These are phyloP conservation scores for Scheffersomyces illinoinensis DNA, from an alignment of 1,139 yeast genomes.

Conservation along the genomic window DNA sequence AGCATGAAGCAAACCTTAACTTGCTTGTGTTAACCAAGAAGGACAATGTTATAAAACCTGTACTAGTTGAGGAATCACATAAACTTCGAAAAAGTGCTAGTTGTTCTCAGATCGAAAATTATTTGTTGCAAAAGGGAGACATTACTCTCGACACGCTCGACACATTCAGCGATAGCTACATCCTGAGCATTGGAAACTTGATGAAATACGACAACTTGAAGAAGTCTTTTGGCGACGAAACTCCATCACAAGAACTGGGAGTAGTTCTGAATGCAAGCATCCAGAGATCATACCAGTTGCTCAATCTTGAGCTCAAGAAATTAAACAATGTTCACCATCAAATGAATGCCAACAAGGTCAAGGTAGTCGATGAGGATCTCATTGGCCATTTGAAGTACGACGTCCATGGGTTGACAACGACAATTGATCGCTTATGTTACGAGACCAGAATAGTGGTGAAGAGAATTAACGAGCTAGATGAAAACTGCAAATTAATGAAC, in stretches of 20 bases:
- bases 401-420: slow-evolving; percentile 62
- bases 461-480: slow-evolving; percentile 80
- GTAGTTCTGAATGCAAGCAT: slow-evolving; percentile 17
- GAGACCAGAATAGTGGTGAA: slow-evolving; percentile 73
- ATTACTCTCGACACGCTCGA: slow-evolving; percentile 1
- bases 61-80: not conserved
- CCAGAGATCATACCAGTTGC: slow-evolving; percentile 24
- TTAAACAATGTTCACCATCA: slow-evolving; percentile 30
- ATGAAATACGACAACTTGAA: slow-evolving; percentile 22
- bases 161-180: slow-evolving; percentile 4
- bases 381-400: slow-evolving; percentile 44
- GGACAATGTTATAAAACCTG: slow-evolving; percentile 4
- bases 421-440: slow-evolving; percentile 76
- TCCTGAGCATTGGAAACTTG: slow-evolving; percentile 22
- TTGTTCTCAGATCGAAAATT: slow-evolving; percentile 44
- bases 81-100: slow-evolving; percentile 33
- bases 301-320: slow-evolving; percentile 34
- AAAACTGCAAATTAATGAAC: slow-evolving; percentile 52
- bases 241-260: not conserved
- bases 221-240: slow-evolving; percentile 10
- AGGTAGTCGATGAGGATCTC: slow-evolving; percentile 35
- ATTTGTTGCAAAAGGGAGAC: slow-evolving; percentile 16
- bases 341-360: slow-evolving; percentile 30
- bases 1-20: slow-evolving; percentile 31
- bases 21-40: slow-evolving; percentile 24